Evolutionary conservation across 2,329 filamentous ascomycete species (phyloP), one percentile per base, ranked within the genome.

Genomic region (Beauveria pseudobassiana): DNA sequence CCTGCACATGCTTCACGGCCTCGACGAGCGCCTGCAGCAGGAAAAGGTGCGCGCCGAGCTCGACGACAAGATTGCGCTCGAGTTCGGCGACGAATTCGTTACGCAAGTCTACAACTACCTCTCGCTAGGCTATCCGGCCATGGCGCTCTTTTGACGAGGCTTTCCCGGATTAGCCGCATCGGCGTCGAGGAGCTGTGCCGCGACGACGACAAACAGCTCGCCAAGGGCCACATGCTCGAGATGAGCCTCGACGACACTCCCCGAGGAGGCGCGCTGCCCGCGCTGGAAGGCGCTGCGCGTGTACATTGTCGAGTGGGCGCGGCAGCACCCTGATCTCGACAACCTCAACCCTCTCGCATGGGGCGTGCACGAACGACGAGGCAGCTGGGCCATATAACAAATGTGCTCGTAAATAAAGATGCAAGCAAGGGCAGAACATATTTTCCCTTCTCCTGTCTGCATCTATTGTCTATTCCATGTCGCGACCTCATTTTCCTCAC

Each of bases 51-150:
- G 75, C 14, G 78, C 76, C 18, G 81, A 84, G 67, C 74, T 75
- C 1, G 77, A 83, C 65, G 80, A 82, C 57, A 80, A 80, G 67
- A 83, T 86, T 63, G 71, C 76, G 4, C 74, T 75, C 58, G 92
- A 96, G 73, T 96, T 95, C 69, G 81, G 87, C 64, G 91, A 96
- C 71, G 80, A 80, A 3, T 96, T 97, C 72, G 86, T 97, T 61
- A 96, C 93, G 0, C 93, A 98, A 74, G 93, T 98, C 8, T 98
- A 96, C 81, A 97, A 98, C 74, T 98, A 98, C 74, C 81, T 98
- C 18, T 96, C 91, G 0, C 82, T 98, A 5, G 93, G 93, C 5
- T 97, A 97, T 73, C 93, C 93, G 3, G 87, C 90, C 40, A 86
- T 92, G 69, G 93, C 93, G 88, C 24, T 82, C 85, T 43, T 98